These are phyloP conservation scores for Capronia coronata DNA, from an alignment of 2,329 filamentous ascomycete species.

Conservation along the genomic window DNA sequence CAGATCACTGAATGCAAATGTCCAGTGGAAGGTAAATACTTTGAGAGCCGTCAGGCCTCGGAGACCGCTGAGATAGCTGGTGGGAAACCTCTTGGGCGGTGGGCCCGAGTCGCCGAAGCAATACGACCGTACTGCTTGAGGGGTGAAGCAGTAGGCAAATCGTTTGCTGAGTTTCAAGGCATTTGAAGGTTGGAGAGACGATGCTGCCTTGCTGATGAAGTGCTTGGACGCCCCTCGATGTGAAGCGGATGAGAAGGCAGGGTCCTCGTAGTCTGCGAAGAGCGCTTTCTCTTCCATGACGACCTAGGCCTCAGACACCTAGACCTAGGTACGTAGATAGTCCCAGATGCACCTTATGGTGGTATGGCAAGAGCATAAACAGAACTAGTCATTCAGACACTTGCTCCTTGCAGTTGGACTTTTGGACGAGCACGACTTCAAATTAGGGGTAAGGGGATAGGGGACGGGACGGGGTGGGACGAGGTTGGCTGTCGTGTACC, in stretches of 20 bases:
- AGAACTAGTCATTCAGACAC: no score
- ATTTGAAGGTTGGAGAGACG: conserved; percentile 12
- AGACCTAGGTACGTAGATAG: no score
- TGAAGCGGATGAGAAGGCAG: not conserved
- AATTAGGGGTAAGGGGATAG: no score
- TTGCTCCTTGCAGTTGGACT: no score
- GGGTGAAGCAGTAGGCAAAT: conserved; percentile 16
- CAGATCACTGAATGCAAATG: conserved; percentile 39
- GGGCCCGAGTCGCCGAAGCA: conserved; percentile 14
- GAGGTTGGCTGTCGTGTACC: no score
- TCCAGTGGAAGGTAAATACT: conserved; percentile 41
- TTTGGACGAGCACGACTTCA: no score
- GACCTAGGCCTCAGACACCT: not conserved
- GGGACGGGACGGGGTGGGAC: no score
- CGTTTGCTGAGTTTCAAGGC: conserved; percentile 8
- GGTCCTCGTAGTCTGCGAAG: not conserved
- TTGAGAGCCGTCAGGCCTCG: conserved; percentile 41
- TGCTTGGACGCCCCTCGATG: not conserved
- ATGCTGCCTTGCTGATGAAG: conserved; percentile 2
- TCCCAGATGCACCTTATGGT: no score
- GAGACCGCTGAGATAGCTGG: conserved; percentile 32
- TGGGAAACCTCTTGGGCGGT: conserved; percentile 12
- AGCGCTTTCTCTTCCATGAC: not conserved
- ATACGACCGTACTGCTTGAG: conserved; percentile 10
- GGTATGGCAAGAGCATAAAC: no score